Conservation (phyloP, 2,329 filamentous ascomycete species). For the Verticillium dahliae region DNA sequence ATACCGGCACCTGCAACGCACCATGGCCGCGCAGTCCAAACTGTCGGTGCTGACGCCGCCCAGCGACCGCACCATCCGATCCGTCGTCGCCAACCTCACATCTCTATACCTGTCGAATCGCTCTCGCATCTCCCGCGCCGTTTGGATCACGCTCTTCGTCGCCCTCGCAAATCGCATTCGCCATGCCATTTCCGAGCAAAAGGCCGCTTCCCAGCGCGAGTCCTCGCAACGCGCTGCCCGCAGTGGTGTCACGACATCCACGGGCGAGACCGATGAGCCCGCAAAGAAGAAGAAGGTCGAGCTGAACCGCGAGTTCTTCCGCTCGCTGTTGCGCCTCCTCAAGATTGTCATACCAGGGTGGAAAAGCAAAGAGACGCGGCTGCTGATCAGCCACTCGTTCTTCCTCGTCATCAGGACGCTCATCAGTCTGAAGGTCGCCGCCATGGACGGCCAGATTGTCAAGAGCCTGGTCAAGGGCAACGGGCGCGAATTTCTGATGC, state of each 20-base stretch:
- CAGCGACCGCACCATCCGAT: slow-evolving; percentile 57
- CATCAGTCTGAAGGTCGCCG: slow-evolving; percentile 91
- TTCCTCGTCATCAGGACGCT: slow-evolving; percentile 87
- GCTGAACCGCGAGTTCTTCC: slow-evolving; percentile 77
- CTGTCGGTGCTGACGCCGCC: slow-evolving; percentile 43
- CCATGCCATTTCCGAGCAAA: slow-evolving; percentile 88
- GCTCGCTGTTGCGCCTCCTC: slow-evolving; percentile 69
- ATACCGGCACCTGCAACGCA: slow-evolving; percentile 6
- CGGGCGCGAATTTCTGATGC: slow-evolving; percentile 80
- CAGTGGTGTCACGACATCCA: slow-evolving; percentile 42
- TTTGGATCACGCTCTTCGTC: slow-evolving; percentile 77
- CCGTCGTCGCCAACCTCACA: slow-evolving; percentile 60
- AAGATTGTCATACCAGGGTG: slow-evolving; percentile 87
- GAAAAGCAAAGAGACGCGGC: slow-evolving; percentile 77
- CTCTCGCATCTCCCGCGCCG: slow-evolving; percentile 71
- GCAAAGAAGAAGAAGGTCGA: slow-evolving; percentile 71
- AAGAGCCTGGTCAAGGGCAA: slow-evolving; percentile 88
- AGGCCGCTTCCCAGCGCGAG: slow-evolving; percentile 68
- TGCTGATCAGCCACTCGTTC: slow-evolving; percentile 85
- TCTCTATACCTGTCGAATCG: slow-evolving; percentile 72
- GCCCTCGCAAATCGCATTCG: slow-evolving; percentile 82
- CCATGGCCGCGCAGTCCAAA: slow-evolving; percentile 74
- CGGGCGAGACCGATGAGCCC: slow-evolving; percentile 17
- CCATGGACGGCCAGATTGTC: slow-evolving; percentile 89
- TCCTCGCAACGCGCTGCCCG: slow-evolving; percentile 45